Percentiles rank a stretch among this genome's conserved stretches.
Conservation (phyloP, 148 eudicot genomes). For the Silene latifolia region DNA sequence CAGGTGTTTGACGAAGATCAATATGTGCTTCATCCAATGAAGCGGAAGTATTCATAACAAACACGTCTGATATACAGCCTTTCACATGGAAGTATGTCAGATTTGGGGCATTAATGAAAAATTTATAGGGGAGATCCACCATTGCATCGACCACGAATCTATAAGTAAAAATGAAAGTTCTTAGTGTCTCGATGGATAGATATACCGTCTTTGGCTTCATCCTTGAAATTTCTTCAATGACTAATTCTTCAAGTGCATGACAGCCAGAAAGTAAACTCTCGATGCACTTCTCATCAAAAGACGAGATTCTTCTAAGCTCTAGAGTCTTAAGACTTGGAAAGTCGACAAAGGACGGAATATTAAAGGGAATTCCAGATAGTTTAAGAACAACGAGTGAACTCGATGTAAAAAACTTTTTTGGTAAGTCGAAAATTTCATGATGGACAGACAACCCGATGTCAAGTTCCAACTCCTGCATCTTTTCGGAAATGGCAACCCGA, state of each 20-base stretch:
- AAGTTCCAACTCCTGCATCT: conserved; percentile 25
- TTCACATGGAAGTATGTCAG: conserved; percentile 25
- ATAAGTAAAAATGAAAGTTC: conserved; percentile 17
- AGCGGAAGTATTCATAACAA: conserved; percentile 17
- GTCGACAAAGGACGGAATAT: conserved; percentile 20
- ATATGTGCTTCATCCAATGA: conserved; percentile 11
- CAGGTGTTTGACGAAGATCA: conserved; percentile 23
- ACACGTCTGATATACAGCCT: conserved; percentile 28
- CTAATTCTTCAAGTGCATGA: conserved; percentile 25
- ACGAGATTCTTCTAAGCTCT: conserved; percentile 18
- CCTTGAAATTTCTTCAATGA: conserved; percentile 24
- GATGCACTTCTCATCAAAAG: conserved; percentile 15
- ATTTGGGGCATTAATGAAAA: conserved; percentile 22
- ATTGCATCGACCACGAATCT: conserved; percentile 15
- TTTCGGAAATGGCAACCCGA: conserved; percentile 14
- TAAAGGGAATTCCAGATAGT: conserved; percentile 26
- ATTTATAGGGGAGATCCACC: conserved; percentile 22
- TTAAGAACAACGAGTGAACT: conserved; percentile 16
- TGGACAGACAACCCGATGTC: conserved; percentile 14
- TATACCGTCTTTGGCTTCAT: conserved; percentile 19
- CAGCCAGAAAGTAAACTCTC: conserved; percentile 25
- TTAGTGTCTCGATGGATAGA: conserved; percentile 16
- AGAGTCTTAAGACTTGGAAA: conserved; percentile 28
- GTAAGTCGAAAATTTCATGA: background rate
- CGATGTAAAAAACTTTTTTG: conserved; percentile 22